These are phyloP conservation scores for Erythrophleum fordii DNA, from an alignment of 306 rosid species.

Conservation along the genomic window DNA sequence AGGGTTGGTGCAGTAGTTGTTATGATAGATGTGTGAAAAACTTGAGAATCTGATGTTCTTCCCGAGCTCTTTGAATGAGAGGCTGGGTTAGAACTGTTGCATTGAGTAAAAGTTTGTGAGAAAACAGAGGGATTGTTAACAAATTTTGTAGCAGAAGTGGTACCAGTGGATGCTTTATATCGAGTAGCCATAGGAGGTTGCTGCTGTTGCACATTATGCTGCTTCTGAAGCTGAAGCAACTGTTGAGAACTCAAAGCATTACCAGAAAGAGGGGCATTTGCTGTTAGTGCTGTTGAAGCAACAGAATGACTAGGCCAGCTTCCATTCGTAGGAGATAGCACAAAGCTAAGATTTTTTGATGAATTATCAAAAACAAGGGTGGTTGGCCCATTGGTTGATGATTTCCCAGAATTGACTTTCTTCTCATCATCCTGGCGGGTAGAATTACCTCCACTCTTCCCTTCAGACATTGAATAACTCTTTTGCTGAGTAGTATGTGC, in stretches of 20 bases:
- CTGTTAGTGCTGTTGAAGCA: constrained; percentile 33
- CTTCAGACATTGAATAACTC: constrained; percentile 49
- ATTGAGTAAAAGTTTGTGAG: constrained; percentile 42
- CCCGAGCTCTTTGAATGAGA: constrained; percentile 47
- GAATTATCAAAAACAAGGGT: constrained; percentile 65
- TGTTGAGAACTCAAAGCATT: constrained; percentile 51
- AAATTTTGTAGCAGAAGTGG: constrained; percentile 34
- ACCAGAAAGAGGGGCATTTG: constrained; percentile 39
- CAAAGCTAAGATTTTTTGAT: constrained; percentile 54
- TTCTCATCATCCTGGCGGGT: constrained; percentile 50
- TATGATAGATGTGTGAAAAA: constrained; percentile 21
- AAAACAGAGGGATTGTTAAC: constrained; percentile 38
- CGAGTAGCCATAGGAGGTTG: constrained; percentile 41
- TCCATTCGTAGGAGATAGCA: constrained; percentile 47
- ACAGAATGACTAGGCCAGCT: constrained; percentile 48
- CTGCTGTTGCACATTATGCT: constrained; percentile 43
- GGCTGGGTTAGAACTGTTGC: constrained; percentile 45
- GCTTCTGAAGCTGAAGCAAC: constrained; percentile 55
- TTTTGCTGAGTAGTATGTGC: constrained; percentile 55
- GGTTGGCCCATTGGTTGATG: constrained; percentile 49
- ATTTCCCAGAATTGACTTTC: constrained; percentile 56
- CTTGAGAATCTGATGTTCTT: constrained; percentile 38
- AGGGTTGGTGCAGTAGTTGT: constrained; percentile 35
- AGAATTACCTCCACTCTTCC: constrained; percentile 52
- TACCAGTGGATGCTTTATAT: constrained; percentile 40